phyloP scores from a whole-genome alignment of 176 grass and related monocot species.

The Otatea glauca region DNA sequence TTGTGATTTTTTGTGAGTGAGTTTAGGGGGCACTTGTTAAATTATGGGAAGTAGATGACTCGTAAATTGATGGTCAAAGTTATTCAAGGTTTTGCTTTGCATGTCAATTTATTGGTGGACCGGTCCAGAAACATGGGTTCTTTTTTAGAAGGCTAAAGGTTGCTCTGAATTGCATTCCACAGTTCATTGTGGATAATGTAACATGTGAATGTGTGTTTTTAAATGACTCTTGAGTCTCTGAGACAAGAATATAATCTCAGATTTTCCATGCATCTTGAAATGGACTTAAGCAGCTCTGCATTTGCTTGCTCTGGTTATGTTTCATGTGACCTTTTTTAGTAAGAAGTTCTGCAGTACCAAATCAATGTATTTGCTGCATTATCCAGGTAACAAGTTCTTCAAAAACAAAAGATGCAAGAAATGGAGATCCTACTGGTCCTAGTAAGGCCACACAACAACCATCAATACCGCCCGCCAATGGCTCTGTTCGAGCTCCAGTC shows the following conservation, averaged over 20 bases:
- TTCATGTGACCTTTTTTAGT: neutral
- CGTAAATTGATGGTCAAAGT: neutral
- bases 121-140: neutral
- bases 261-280: neutral
- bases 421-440: constrained; percentile 52
- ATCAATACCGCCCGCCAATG: constrained; percentile 36
- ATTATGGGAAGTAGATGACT: neutral
- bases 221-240: neutral
- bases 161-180: neutral
- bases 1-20: neutral
- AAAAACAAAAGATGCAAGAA: constrained; percentile 59
- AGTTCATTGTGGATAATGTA: neutral
- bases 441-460: constrained; percentile 49
- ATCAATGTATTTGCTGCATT: constrained; percentile 17
- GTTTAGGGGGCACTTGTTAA: neutral
- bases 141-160: neutral
- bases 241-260: neutral
- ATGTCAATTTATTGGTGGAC: neutral
- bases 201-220: neutral
- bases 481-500: constrained; percentile 46
- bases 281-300: neutral
- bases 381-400: constrained; percentile 52
- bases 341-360: constrained; percentile 20
- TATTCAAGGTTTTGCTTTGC: neutral
- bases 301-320: constrained; percentile 27